Conservation (phyloP, 768 basidiomycete genomes). For the Dendrothele bispora region DNA sequence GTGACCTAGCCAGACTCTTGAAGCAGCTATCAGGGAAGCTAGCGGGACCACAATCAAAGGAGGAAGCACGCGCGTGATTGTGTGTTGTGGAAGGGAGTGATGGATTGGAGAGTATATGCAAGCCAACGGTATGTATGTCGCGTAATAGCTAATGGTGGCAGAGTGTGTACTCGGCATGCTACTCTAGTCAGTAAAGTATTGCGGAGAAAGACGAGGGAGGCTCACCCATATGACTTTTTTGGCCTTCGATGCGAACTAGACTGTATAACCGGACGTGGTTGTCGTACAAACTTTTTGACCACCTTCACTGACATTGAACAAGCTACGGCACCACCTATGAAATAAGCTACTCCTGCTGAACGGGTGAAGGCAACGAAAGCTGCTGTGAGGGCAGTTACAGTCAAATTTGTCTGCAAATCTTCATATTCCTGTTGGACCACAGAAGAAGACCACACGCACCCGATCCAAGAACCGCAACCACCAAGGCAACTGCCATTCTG, state of each 20-base stretch:
- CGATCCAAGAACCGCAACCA: constrained; percentile 32
- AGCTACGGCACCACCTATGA: constrained; percentile 53
- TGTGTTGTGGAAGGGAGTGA: constrained; percentile 42
- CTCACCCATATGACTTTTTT: constrained; percentile 71
- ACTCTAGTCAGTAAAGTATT: background rate
- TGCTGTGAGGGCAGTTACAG: constrained; percentile 54
- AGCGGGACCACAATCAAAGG: constrained; percentile 53
- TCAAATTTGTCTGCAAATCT: constrained; percentile 51
- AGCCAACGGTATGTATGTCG: constrained; percentile 58
- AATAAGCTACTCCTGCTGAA: constrained; percentile 63
- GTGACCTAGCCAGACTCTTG: constrained; percentile 74
- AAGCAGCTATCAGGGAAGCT: constrained; percentile 54
- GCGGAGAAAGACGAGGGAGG: constrained; percentile 1
- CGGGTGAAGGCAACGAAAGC: constrained; percentile 55
- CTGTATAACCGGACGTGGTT: constrained; percentile 54
- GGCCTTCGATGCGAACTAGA: constrained; percentile 30
- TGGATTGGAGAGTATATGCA: constrained; percentile 61
- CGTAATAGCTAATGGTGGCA: constrained; percentile 64
- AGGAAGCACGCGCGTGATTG: constrained; percentile 40
- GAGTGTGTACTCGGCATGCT: constrained; percentile 89
- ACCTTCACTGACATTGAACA: constrained; percentile 62
- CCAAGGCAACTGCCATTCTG: constrained; percentile 9
- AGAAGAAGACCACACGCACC: constrained; percentile 15
- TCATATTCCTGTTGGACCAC: background rate
- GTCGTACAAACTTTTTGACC: constrained; percentile 59